Conservation (phyloP, 768 basidiomycete genomes). For the Strobilomyces dryophilus region DNA sequence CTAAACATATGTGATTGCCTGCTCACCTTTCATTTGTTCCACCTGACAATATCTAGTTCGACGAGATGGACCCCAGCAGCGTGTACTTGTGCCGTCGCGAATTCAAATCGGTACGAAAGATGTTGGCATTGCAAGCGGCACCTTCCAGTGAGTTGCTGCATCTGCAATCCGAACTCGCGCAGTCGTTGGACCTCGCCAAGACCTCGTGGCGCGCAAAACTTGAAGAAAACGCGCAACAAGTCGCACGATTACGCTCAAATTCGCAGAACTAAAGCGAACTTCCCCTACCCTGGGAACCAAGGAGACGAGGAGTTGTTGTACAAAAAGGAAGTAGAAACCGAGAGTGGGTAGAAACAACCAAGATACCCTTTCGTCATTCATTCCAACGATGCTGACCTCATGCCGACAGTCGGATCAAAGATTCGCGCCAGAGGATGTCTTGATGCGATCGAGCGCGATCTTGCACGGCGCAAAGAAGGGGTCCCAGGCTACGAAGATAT, state of each 20-base stretch:
- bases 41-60: conserved; percentile 45
- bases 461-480: conserved; percentile 61
- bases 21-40: neutral
- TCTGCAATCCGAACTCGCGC: conserved; percentile 69
- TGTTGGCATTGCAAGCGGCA: conserved; percentile 83
- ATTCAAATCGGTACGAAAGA: conserved; percentile 91
- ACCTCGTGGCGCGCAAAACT: conserved; percentile 66
- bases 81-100: conserved; percentile 97
- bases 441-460: conserved; percentile 54
- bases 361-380: neutral
- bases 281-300: conserved; percentile 56
- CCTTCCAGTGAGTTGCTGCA: conserved; percentile 88
- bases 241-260: conserved; percentile 61
- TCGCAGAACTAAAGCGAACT: conserved; percentile 72
- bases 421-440: conserved; percentile 60
- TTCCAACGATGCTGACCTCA: neutral
- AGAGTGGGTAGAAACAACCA: conserved; percentile 31
- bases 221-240: conserved; percentile 62
- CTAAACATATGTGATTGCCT: conserved; percentile 51
- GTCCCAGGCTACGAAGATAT: conserved; percentile 86
- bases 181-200: conserved; percentile 69
- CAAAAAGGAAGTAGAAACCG: conserved; percentile 68
- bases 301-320: conserved; percentile 67
- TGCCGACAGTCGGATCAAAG: conserved; percentile 42
- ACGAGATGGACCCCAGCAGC: conserved; percentile 84